These are phyloP conservation scores for Diaporthe sp. DNA, from an alignment of 2,329 filamentous ascomycete species.

Conservation along the genomic window DNA sequence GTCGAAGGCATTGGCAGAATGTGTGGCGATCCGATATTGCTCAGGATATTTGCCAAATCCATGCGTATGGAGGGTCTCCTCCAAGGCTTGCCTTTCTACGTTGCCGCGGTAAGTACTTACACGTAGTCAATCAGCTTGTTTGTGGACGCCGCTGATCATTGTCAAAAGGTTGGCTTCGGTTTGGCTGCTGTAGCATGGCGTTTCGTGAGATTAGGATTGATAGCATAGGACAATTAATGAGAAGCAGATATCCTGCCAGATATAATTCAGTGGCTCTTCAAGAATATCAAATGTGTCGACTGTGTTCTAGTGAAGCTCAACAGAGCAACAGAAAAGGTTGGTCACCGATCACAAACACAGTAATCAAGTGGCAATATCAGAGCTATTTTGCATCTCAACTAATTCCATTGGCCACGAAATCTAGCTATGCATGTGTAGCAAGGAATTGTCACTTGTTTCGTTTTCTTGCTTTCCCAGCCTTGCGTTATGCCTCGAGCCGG, in stretches of 20 bases:
- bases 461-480: neutral
- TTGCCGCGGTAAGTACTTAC: conserved; percentile 34
- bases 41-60: conserved; percentile 36
- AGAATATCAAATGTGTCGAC: neutral
- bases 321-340: too few species aligned
- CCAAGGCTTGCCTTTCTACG: conserved; percentile 37
- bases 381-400: neutral
- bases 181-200: conserved; percentile 37
- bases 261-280: neutral
- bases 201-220: conserved; percentile 21
- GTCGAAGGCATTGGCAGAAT: conserved; percentile 39
- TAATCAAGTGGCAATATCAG: neutral
- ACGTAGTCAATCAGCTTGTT: neutral
- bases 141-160: neutral
- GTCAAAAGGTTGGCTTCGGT: conserved; percentile 28
- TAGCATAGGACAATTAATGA: neutral
- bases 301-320: too few species aligned
- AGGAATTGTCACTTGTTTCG: neutral
- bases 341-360: neutral
- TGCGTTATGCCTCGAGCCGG: too few species aligned
- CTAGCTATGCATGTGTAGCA: neutral
- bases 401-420: neutral
- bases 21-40: conserved; percentile 38
- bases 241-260: neutral
- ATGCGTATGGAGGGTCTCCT: conserved; percentile 32